Evolutionary conservation across 2,329 filamentous ascomycete genomes (phyloP).

Genomic region (Coniochaeta prunicola): DNA sequence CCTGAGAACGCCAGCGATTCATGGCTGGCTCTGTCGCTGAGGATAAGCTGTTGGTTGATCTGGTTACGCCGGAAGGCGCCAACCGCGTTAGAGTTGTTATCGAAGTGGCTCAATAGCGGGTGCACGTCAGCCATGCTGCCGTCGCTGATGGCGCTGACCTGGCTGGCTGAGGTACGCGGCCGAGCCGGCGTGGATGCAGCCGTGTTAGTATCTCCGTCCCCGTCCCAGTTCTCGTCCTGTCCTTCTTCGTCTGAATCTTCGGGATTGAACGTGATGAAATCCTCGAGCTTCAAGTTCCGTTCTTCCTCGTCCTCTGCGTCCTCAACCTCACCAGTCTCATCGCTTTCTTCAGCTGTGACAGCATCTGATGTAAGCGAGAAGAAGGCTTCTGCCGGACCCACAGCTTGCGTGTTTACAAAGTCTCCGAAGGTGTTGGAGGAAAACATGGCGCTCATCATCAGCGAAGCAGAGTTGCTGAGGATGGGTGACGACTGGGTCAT

Average conservation of each 20-base stretch:
- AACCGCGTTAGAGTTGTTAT: conserved; percentile 59
- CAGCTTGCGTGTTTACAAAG: conserved; percentile 55
- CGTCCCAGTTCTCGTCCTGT: conserved; percentile 38
- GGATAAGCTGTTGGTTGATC: conserved; percentile 53
- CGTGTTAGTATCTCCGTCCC: conserved; percentile 33
- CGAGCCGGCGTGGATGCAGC: conserved; percentile 42
- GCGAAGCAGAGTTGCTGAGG: conserved; percentile 60
- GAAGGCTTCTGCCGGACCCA: conserved; percentile 69
- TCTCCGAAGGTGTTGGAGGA: conserved; percentile 48
- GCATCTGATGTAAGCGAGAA: conserved; percentile 61
- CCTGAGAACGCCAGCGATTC: conserved; percentile 57
- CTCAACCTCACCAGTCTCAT: conserved; percentile 31
- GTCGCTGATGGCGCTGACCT: conserved; percentile 41
- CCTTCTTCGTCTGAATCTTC: conserved; percentile 57
- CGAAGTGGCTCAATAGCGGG: conserved; percentile 58
- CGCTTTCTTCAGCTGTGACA: conserved; percentile 43
- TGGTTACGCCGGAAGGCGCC: conserved; percentile 70
- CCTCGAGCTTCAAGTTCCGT: conserved; percentile 57
- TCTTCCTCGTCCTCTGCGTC: conserved; percentile 58
- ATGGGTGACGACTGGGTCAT: conserved; percentile 43
- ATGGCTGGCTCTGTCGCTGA: conserved; percentile 52
- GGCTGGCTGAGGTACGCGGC: conserved; percentile 20
- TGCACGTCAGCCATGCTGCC: conserved; percentile 32
- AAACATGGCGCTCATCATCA: conserved; percentile 73
- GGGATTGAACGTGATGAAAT: conserved; percentile 64